Evolutionary conservation across 2,329 filamentous ascomycete genomes (phyloP).

Genomic region (Penicillium digitatum): DNA sequence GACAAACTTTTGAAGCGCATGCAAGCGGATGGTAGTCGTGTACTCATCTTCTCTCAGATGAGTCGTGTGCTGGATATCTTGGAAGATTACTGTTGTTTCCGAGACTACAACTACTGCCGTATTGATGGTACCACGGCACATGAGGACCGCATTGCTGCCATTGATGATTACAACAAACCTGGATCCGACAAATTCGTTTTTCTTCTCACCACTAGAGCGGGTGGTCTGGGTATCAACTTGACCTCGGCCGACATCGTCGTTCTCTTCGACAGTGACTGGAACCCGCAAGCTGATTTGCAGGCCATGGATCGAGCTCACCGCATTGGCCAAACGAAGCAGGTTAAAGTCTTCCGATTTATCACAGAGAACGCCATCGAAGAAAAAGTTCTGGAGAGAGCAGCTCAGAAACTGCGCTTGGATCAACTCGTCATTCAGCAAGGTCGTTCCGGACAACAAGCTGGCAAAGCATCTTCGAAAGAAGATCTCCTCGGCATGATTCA

Average conservation of each 20-base stretch:
- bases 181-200: conserved; percentile 96
- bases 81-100: conserved; percentile 96
- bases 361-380: conserved; percentile 98
- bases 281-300: conserved; percentile 94
- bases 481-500: conserved; percentile 98
- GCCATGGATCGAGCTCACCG: conserved; percentile 98
- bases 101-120: conserved; percentile 90
- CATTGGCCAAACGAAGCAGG: conserved; percentile 98
- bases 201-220: conserved; percentile 88
- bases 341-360: conserved; percentile 92
- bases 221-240: conserved; percentile 93
- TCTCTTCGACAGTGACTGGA: conserved; percentile 97
- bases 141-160: conserved; percentile 94
- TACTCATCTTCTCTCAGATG: conserved; percentile 99
- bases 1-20: conserved; percentile 85
- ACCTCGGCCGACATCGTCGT: conserved; percentile 94
- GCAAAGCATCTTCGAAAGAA: conserved; percentile 91
- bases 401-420: conserved; percentile 92
- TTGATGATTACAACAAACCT: conserved; percentile 97
- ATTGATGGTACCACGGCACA: conserved; percentile 96
- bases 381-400: conserved; percentile 92
- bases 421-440: conserved; percentile 98
- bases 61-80: conserved; percentile 93
- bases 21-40: conserved; percentile 80
- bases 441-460: conserved; percentile 81